phyloP scores from a whole-genome alignment of 306 rosid genomes.

The Sophora flavescens region DNA sequence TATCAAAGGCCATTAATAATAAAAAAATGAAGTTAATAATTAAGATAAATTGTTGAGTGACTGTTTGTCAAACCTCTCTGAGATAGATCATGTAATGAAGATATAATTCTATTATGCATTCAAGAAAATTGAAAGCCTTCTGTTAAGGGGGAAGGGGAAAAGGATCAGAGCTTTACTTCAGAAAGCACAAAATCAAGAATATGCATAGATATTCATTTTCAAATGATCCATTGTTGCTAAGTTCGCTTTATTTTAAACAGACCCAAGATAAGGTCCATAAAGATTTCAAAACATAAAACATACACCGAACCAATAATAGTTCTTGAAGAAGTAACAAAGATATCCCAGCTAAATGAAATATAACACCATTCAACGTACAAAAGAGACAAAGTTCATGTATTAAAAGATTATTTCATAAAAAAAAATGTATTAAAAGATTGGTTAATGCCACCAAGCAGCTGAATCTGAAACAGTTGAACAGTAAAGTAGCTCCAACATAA shows the following conservation, averaged over 20 bases:
- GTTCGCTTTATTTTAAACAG: constrained; percentile 27
- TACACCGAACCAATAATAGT: not conserved
- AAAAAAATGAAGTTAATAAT: constrained; percentile 1
- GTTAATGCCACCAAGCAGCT: not conserved
- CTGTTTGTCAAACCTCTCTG: constrained; percentile 14
- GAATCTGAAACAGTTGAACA: constrained; percentile 17
- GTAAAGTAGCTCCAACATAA: constrained; percentile 8
- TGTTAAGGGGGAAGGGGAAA: not conserved
- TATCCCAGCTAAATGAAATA: constrained; percentile 8
- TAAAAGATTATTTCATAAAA: no score
- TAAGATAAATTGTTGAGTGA: constrained; percentile 2
- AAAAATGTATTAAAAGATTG: not conserved
- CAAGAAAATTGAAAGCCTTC: constrained; percentile 30
- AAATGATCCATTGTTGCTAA: constrained; percentile 23
- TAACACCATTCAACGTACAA: not conserved
- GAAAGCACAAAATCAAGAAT: constrained; percentile 42
- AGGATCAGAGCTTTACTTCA: constrained; percentile 8
- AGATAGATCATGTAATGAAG: constrained; percentile 24
- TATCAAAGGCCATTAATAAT: constrained; percentile 28
- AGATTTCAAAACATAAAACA: constrained; percentile 14
- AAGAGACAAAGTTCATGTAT: constrained; percentile 2
- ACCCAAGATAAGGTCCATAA: constrained; percentile 25
- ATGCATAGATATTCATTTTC: not conserved
- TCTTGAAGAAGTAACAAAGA: constrained; percentile 2
- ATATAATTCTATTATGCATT: constrained; percentile 19